Conservation (phyloP, 2,329 filamentous ascomycete species). For the Mariannaea elegans region DNA sequence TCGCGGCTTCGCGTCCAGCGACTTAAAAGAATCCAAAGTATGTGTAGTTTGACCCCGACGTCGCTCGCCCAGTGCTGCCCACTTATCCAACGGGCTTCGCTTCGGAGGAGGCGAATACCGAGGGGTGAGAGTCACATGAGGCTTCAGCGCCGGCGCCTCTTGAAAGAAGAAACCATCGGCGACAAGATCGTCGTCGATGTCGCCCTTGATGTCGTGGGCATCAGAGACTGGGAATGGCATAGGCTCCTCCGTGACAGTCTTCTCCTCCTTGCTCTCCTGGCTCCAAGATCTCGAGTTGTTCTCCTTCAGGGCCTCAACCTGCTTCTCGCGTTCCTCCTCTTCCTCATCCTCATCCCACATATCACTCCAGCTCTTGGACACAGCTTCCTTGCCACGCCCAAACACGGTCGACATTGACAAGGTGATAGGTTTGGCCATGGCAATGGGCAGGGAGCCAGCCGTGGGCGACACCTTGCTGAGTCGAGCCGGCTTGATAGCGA, state of each 20-base stretch:
- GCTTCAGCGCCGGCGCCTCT: slow-evolving; percentile 59
- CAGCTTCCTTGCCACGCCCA: slow-evolving; percentile 77
- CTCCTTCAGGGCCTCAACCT: slow-evolving; percentile 63
- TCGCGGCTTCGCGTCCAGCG: slow-evolving; percentile 58
- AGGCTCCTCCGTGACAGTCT: slow-evolving; percentile 31
- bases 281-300: slow-evolving; percentile 82
- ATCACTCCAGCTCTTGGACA: slow-evolving; percentile 99
- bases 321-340: slow-evolving; percentile 70
- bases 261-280: slow-evolving; percentile 69
- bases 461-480: slow-evolving; percentile 62
- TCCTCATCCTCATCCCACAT: slow-evolving; percentile 93
- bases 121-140: slow-evolving; percentile 50
- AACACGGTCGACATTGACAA: slow-evolving; percentile 82
- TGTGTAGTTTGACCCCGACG: slow-evolving; percentile 71
- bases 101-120: slow-evolving; percentile 75
- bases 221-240: slow-evolving; percentile 28
- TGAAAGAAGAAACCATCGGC: slow-evolving; percentile 79
- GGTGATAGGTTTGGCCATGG: slow-evolving; percentile 77
- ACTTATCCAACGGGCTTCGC: slow-evolving; percentile 77
- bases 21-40: slow-evolving; percentile 59
- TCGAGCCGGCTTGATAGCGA: slow-evolving; percentile 59
- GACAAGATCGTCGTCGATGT: slow-evolving; percentile 71
- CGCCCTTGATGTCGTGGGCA: slow-evolving; percentile 50
- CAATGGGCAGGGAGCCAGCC: slow-evolving; percentile 79
- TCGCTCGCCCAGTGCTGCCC: slow-evolving; percentile 86